These are phyloP conservation scores for Phaeoacremonium minimum DNA, from an alignment of 2,329 filamentous ascomycete genomes.

Conservation along the genomic window DNA sequence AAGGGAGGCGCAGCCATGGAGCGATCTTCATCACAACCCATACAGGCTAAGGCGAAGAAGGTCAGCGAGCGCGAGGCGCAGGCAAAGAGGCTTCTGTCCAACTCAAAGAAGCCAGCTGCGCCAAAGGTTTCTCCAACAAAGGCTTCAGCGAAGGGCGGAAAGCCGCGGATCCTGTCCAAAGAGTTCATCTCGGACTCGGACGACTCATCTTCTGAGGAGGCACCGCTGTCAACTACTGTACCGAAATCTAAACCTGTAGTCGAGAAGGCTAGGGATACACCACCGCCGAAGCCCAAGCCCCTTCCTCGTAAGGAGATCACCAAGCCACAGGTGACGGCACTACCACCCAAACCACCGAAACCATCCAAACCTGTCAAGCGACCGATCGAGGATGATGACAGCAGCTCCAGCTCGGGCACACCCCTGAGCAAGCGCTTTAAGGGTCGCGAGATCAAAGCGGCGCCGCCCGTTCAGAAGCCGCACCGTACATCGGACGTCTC, in stretches of 20 bases:
- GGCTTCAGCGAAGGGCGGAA: constrained; percentile 27
- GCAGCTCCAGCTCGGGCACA: constrained; percentile 56
- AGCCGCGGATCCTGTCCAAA: constrained; percentile 42
- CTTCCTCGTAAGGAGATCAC: constrained; percentile 26
- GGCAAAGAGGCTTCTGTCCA: constrained; percentile 49
- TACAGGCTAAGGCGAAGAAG: constrained; percentile 53
- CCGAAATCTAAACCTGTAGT: constrained; percentile 14
- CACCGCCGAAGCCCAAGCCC: constrained; percentile 30
- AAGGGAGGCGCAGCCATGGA: constrained; percentile 39
- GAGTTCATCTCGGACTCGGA: constrained; percentile 54
- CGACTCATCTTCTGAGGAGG: constrained; percentile 45
- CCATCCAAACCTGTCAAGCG: constrained; percentile 45
- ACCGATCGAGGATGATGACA: constrained; percentile 48
- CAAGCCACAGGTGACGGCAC: constrained; percentile 16
- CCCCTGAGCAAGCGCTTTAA: constrained; percentile 56
- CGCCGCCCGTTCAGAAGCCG: constrained; percentile 19
- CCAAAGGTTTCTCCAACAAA: constrained; percentile 38
- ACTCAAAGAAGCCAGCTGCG: constrained; percentile 29
- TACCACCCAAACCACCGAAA: too few species aligned
- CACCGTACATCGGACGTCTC: constrained; percentile 44
- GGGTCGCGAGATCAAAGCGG: constrained; percentile 23
- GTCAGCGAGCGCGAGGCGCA: constrained; percentile 47
- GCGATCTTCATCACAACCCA: constrained; percentile 46
- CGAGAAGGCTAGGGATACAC: constrained; percentile 15
- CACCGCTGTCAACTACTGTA: constrained; percentile 32